Conservation (phyloP, 331 rosid genomes). For the Rhamnella rubrinervis region DNA sequence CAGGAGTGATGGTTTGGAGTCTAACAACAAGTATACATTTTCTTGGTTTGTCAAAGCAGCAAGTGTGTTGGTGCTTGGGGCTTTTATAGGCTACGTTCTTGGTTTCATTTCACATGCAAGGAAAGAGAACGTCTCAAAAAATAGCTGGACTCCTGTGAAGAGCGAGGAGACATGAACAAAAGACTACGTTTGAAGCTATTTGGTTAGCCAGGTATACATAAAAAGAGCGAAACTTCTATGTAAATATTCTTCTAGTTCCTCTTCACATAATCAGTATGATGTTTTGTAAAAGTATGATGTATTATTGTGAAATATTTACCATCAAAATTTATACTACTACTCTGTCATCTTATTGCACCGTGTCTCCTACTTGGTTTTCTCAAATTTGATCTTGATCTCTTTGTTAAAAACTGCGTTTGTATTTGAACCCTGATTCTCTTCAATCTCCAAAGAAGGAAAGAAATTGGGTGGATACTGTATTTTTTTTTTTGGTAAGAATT, state of each 20-base stretch:
- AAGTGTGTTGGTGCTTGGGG: conserved; percentile 65
- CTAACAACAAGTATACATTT: conserved; percentile 10
- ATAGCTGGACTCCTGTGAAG: conserved; percentile 67
- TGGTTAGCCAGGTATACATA: no score
- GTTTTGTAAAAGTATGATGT: not conserved
- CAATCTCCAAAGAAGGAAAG: no score
- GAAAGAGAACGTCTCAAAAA: conserved; percentile 40
- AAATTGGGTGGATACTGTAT: no score
- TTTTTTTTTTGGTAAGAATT: no score
- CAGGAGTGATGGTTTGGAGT: not conserved
- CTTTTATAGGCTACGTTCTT: conserved; percentile 68
- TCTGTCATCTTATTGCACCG: no score
- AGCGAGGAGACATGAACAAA: conserved; percentile 46
- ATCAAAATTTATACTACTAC: no score
- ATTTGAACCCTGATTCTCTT: no score
- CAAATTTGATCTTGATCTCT: no score
- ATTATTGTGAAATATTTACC: no score
- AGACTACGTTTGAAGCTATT: not conserved
- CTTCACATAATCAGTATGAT: not conserved
- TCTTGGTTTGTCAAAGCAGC: conserved; percentile 44
- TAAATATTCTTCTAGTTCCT: conserved; percentile 2
- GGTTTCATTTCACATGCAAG: conserved; percentile 57
- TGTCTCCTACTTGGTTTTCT: no score
- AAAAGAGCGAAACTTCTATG: not conserved
- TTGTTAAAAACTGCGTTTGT: no score